Evolutionary conservation across 2,329 filamentous ascomycete species (phyloP), one percentile per base, ranked within the genome.

Genomic region (Karstenula rhodostoma): DNA sequence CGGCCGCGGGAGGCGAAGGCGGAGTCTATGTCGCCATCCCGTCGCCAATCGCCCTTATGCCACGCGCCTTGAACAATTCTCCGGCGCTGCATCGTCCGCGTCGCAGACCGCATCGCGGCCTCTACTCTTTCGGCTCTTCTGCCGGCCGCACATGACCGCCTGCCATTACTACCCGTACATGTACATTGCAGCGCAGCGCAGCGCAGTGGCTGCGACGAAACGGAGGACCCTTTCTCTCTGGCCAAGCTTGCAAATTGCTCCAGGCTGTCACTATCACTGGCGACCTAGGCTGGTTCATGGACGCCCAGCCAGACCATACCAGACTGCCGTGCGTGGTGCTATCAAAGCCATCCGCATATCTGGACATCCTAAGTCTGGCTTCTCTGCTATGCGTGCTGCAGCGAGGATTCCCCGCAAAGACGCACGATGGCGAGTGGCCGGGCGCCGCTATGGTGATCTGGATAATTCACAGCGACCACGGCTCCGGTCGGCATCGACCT

Each of bases 381-480:
- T 9, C 4, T 40, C 17, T 3, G 37, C 25, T 46, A 43, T 37
- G 29, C 23, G 17, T 29, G 4, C 37, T 46, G 48, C 42, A 48
- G 48, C 50, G 27, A 37, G 42, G 32, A 52, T 66, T 61, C 65
- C 65, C 65, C 63, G 63, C 63, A 67, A 67, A 61, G 58, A 61
- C 56, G 43, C 47, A 54, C 19, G 43, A 33, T 13, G 46, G 29
- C 32, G 55, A 56, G 58, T 56, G 59, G 59, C 32, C 58, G 51
- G 59, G 27, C 49, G 50, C 55, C 27, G 50, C 40, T 56, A 58
- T 52, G 58, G 23, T 54, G 54, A 55, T 61, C 54, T 61, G 59
- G 59, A 43, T 61, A 57, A 61, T 57, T 9, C 55, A 54, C 29
- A 33, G 17, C 27, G 57, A 58, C 58, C 50, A 53, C 42, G 35